Percentiles rank a stretch among this genome's conserved stretches.
Evolutionary conservation across 495 filamentous ascomycete genomes (phyloP).

Genomic region (Pseudoneurospora amorphoporcata): DNA sequence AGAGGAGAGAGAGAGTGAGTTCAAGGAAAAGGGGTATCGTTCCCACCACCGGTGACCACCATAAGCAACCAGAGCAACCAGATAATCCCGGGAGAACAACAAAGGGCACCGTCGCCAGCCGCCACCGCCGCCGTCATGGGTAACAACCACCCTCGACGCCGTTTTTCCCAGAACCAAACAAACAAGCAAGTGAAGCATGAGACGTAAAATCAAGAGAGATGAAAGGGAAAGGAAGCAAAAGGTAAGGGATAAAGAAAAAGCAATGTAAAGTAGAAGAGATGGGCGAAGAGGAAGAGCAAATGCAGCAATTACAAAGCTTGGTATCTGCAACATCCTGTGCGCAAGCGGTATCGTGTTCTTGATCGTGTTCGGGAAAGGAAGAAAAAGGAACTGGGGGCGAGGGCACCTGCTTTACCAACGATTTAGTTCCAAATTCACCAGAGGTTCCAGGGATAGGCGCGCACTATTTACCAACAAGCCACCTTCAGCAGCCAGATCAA

Average conservation of each 20-base stretch:
- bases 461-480: background rate
- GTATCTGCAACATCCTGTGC: background rate
- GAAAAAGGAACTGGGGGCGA: background rate
- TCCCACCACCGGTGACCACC: background rate
- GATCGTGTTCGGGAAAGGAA: background rate
- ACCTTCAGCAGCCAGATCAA: background rate
- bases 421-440: background rate
- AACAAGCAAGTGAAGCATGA: slow-evolving; percentile 23
- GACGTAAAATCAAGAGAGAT: slow-evolving; percentile 26
- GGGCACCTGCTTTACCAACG: background rate
- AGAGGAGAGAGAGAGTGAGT: background rate
- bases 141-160: background rate
- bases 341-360: background rate
- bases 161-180: background rate
- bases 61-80: background rate
- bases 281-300: background rate
- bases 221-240: background rate
- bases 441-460: background rate
- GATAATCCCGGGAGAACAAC: background rate
- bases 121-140: background rate
- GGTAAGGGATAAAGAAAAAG: background rate
- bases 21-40: background rate
- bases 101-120: background rate
- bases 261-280: background rate
- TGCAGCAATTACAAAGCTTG: slow-evolving; percentile 1